Percentiles rank a stretch among this genome's conserved stretches.
phyloP scores from a whole-genome alignment of 2,329 filamentous ascomycete genomes.

The Chaetothyriales sp. region DNA sequence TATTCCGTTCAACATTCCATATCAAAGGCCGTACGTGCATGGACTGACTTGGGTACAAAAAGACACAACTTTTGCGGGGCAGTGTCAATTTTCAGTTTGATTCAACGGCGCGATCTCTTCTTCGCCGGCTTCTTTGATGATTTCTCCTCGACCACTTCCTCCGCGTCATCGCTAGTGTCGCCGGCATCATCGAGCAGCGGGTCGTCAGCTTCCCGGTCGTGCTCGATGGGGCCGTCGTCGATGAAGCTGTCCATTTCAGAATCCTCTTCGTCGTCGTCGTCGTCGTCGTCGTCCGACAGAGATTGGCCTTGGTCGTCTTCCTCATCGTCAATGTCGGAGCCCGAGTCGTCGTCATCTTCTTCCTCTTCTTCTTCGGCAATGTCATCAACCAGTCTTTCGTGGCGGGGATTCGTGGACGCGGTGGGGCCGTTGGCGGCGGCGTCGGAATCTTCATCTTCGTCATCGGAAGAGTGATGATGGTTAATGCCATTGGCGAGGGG shows the following conservation, averaged over 20 bases:
- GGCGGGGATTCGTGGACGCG: slow-evolving; percentile 10
- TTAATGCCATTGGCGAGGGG: slow-evolving; percentile 40
- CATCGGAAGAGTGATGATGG: slow-evolving; percentile 26
- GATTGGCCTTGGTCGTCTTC: slow-evolving; percentile 3
- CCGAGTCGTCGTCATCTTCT: slow-evolving; percentile 6
- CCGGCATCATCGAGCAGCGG: slow-evolving; percentile 27
- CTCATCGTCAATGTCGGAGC: slow-evolving; percentile 20
- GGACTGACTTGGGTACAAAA: no score
- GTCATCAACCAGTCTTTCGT: slow-evolving; percentile 17
- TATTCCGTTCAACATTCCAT: no score
- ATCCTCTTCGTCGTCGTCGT: slow-evolving; percentile 30
- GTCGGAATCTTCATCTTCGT: slow-evolving; percentile 41
- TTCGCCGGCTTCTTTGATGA: not conserved
- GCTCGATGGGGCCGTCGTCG: slow-evolving; percentile 32
- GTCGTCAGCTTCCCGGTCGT: slow-evolving; percentile 36
- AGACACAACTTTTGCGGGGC: no score
- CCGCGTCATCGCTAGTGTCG: slow-evolving; percentile 46
- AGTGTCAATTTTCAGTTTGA: slow-evolving; percentile 27
- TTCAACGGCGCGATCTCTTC: slow-evolving; percentile 34
- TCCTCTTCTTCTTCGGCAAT: slow-evolving; percentile 19
- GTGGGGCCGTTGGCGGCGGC: slow-evolving; percentile 33
- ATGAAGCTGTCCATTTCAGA: slow-evolving; percentile 31
- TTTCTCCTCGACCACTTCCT: slow-evolving; percentile 30
- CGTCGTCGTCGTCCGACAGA: slow-evolving; percentile 21
- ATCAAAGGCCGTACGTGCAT: no score